phyloP scores from a whole-genome alignment of 1,284 basidiomycete species.

The Pseudozyma tsukubaensis region DNA sequence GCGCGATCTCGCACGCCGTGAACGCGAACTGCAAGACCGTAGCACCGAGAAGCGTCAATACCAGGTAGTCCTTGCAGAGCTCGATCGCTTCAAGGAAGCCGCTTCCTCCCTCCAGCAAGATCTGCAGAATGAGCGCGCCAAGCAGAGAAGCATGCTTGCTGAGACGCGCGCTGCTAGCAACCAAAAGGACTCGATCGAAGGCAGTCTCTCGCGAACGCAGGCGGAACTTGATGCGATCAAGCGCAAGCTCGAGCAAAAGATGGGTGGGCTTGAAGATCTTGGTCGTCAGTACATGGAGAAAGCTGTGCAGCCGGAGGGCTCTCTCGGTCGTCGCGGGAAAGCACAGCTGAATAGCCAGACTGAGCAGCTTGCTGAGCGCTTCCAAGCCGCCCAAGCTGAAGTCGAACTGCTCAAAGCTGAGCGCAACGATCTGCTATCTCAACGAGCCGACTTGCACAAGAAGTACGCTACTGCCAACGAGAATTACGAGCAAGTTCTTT shows the following conservation, averaged over 20 bases:
- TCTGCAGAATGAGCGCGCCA: constrained; percentile 35
- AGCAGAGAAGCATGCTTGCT: constrained; percentile 35
- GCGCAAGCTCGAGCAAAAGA: constrained; percentile 47
- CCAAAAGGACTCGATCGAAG: constrained; percentile 43
- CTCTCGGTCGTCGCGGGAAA: constrained; percentile 13
- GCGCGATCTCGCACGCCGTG: constrained; percentile 38
- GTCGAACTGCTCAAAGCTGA: constrained; percentile 47
- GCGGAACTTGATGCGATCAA: constrained; percentile 39
- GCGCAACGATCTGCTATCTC: constrained; percentile 38
- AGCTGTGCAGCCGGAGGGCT: constrained; percentile 17
- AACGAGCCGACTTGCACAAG: constrained; percentile 44
- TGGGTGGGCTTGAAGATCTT: constrained; percentile 40
- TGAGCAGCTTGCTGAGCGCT: constrained; percentile 41
- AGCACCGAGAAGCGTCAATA: constrained; percentile 39
- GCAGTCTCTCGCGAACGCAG: constrained; percentile 34
- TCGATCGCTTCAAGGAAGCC: constrained; percentile 41
- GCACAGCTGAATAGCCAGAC: constrained; percentile 21
- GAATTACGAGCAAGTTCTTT: constrained; percentile 36
- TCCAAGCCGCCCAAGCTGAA: constrained; percentile 38
- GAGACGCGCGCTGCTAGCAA: constrained; percentile 26
- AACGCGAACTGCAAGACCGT: constrained; percentile 45
- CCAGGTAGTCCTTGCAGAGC: constrained; percentile 37
- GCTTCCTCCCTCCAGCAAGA: constrained; percentile 41
- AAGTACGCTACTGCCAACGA: constrained; percentile 44
- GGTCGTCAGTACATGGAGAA: constrained; percentile 29